Evolutionary conservation across 495 filamentous ascomycete species (phyloP).

Genomic region (Podospora comata): DNA sequence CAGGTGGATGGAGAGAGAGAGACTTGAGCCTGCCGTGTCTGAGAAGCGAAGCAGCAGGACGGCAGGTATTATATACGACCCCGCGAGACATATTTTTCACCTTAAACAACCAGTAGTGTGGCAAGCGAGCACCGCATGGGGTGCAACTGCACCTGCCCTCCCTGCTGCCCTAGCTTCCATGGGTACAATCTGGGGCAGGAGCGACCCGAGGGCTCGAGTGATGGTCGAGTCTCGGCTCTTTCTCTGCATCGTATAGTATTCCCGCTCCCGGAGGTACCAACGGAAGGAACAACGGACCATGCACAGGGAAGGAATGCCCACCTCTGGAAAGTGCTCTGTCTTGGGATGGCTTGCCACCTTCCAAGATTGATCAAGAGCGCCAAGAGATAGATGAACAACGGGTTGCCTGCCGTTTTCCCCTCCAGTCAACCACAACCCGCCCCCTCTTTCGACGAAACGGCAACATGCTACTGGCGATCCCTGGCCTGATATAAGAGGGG

Average conservation of each 20-base stretch:
- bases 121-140: not conserved
- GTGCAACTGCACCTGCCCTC: not conserved
- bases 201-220: not conserved
- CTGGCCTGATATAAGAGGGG: conserved; percentile 1
- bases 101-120: not conserved
- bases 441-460: conserved; percentile 1
- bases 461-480: conserved; percentile 5
- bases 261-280: not conserved
- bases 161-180: not conserved
- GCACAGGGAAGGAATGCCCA: conserved; percentile 13
- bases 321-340: conserved; percentile 21
- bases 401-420: conserved; percentile 5
- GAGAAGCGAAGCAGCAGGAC: conserved; percentile 1
- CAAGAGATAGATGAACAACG: conserved; percentile 21
- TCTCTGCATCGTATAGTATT: not conserved
- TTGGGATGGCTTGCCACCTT: conserved; percentile 24
- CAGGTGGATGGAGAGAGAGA: not conserved
- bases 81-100: conserved; percentile 2
- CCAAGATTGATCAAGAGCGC: conserved; percentile 24
- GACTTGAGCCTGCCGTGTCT: not conserved
- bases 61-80: conserved; percentile 11
- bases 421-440: conserved; percentile 7
- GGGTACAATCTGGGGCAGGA: not conserved
- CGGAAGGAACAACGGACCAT: conserved; percentile 3
- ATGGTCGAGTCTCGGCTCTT: not conserved